Evolutionary conservation across 495 filamentous ascomycete species (phyloP).

Genomic region (Clavariopsis aquatica): DNA sequence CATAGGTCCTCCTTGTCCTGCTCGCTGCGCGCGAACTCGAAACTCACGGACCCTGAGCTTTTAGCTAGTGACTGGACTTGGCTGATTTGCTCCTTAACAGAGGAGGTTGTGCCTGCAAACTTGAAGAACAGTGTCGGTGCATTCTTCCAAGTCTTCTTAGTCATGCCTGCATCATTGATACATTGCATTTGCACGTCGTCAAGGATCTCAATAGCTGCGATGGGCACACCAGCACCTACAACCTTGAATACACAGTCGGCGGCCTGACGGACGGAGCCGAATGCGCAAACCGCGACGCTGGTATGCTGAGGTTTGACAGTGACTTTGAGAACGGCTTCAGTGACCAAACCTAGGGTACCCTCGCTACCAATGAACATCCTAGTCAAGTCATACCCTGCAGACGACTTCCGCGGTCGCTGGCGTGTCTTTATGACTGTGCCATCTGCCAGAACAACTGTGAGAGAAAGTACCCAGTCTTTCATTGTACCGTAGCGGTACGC

Average conservation of each 20-base stretch:
- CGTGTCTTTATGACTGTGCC: conserved; percentile 88
- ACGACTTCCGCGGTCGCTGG: conserved; percentile 74
- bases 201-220: conserved; percentile 87
- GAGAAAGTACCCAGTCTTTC: conserved; percentile 89
- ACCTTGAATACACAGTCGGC: conserved; percentile 79
- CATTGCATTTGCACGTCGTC: conserved; percentile 95
- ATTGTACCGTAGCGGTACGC: conserved; percentile 93
- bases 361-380: conserved; percentile 88
- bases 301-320: conserved; percentile 73
- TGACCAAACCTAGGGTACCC: conserved; percentile 86
- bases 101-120: conserved; percentile 72
- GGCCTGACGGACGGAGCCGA: conserved; percentile 73
- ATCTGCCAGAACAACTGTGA: conserved; percentile 92
- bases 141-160: conserved; percentile 70
- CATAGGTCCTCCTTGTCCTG: conserved; percentile 76
- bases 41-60: conserved; percentile 61
- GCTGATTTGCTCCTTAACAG: conserved; percentile 80
- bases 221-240: conserved; percentile 75
- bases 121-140: conserved; percentile 94
- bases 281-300: conserved; percentile 82
- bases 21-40: conserved; percentile 74
- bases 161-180: conserved; percentile 79
- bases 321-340: conserved; percentile 82
- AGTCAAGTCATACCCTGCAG: conserved; percentile 85
- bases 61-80: conserved; percentile 70